These are phyloP conservation scores for Delonix regia DNA, from an alignment of 306 rosid genomes.

Conservation along the genomic window DNA sequence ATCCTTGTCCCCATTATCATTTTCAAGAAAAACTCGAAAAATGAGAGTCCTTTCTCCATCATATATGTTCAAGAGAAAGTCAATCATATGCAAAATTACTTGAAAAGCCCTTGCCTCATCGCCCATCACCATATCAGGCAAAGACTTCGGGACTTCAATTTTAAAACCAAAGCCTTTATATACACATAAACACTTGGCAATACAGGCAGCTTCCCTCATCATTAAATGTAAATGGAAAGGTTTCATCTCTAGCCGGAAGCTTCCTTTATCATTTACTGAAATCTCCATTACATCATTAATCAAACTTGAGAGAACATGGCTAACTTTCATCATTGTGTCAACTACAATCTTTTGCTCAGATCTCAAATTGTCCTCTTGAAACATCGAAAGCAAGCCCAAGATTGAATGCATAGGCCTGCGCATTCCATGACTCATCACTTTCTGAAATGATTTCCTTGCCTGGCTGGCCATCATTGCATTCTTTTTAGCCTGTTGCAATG, in stretches of 20 bases:
- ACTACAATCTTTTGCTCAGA: slow-evolving; percentile 58
- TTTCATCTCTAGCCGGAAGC: slow-evolving; percentile 57
- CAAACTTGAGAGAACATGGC: slow-evolving; percentile 71
- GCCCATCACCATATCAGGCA: slow-evolving; percentile 70
- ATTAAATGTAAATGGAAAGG: slow-evolving; percentile 69
- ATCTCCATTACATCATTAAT: slow-evolving; percentile 72
- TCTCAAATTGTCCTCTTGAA: slow-evolving; percentile 50
- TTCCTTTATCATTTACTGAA: slow-evolving; percentile 57
- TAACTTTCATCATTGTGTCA: slow-evolving; percentile 73
- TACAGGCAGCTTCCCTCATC: slow-evolving; percentile 73
- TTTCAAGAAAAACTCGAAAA: slow-evolving; percentile 51
- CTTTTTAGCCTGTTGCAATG: slow-evolving; percentile 65
- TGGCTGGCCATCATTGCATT: slow-evolving; percentile 84
- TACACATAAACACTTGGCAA: slow-evolving; percentile 72
- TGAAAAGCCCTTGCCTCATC: slow-evolving; percentile 80
- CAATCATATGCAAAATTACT: slow-evolving; percentile 77
- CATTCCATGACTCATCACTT: slow-evolving; percentile 83
- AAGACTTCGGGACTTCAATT: slow-evolving; percentile 61
- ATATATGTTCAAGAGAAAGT: slow-evolving; percentile 54
- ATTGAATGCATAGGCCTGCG: slow-evolving; percentile 80
- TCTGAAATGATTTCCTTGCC: slow-evolving; percentile 76
- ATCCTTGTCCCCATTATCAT: slow-evolving; percentile 47
- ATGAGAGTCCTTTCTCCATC: slow-evolving; percentile 47
- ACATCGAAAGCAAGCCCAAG: slow-evolving; percentile 66
- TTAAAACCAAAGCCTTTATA: slow-evolving; percentile 62